Evolutionary conservation across 192 early-diverging fungal species (phyloP), one percentile per base, ranked within the genome.

Genomic region (Chytriomyces sp.): DNA sequence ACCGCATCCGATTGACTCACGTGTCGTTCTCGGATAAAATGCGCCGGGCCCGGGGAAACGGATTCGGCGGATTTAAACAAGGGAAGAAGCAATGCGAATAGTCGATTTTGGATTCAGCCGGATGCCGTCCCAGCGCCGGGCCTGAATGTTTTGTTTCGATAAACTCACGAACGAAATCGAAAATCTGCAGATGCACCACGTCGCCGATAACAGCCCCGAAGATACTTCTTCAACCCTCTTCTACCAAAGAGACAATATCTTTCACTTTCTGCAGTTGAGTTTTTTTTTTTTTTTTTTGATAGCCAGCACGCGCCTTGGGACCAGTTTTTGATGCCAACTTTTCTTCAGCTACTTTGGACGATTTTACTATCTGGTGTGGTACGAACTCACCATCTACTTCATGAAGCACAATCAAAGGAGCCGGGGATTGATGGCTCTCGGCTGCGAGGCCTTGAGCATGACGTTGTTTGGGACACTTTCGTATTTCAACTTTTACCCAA

Each of bases 361-460:
- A 35, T 85, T 85, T 76, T 82, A 69, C 63, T 78, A 75, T 64
- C 26, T 81, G 8, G 62, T 50, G 44, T 50, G 35, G 23, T 47
- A 80, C 18, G 82, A 84, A 24, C 75, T 85, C 28, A 46, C 77
- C 13, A 5, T 59, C 46, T 84, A 84, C 72, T 85, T 85, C 64
- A 16, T 64, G 57, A 46, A 59, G 16, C 75, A 80, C 20, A 78
- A 80, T 16, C 63, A 80, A 61, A 46, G 5, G 16, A 66, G 13
- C 20, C 47, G 62, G 46, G 81, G 50, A 11, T 1, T 80, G 50
- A 20, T 61, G 18, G 18, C 35, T 53, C 26, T 80, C 13, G 47
- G 43, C 10, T 70, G 67, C 66, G 83, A 85, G 57, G 49, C 47
- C 44, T 47, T 61, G 13, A 59, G 64, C 46, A 43, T 73, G 11